Conservation (phyloP, 148 eudicot genomes). For the Vaccinium macrocarpon region DNA sequence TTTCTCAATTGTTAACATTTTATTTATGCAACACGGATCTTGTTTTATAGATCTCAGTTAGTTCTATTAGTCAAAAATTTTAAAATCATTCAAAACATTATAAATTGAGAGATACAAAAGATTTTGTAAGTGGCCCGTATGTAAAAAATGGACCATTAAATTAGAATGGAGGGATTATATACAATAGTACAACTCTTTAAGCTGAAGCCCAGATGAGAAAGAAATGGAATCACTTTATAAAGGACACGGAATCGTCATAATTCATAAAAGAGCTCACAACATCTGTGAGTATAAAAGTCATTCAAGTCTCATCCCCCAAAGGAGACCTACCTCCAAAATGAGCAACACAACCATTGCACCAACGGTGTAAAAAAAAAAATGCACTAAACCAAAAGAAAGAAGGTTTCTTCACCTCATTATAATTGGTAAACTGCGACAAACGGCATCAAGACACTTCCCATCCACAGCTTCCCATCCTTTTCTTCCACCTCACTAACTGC, state of each 20-base stretch:
- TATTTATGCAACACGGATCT: too few species aligned
- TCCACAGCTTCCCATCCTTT: constrained; percentile 85
- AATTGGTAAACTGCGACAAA: constrained; percentile 74
- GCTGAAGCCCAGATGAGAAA: background rate
- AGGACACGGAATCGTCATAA: too few species aligned
- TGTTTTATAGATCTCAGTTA: too few species aligned
- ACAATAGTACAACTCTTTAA: background rate
- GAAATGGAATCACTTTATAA: too few species aligned
- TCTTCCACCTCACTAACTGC: constrained; percentile 90
- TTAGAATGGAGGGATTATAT: background rate
- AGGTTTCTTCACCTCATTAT: constrained; percentile 12
- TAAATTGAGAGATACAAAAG: too few species aligned
- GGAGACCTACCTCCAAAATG: constrained; percentile 6
- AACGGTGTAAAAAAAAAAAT: background rate
- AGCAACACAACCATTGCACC: background rate
- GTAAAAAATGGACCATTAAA: too few species aligned
- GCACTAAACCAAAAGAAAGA: background rate
- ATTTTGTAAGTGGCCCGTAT: too few species aligned
- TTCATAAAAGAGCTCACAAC: background rate
- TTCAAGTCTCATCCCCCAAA: background rate
- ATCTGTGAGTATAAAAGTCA: background rate
- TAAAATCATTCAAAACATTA: too few species aligned
- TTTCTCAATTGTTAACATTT: too few species aligned
- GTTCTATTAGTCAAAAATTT: too few species aligned
- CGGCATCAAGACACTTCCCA: constrained; percentile 84